Conservation (phyloP, 768 basidiomycete genomes). For the Auricularia heimuer region DNA sequence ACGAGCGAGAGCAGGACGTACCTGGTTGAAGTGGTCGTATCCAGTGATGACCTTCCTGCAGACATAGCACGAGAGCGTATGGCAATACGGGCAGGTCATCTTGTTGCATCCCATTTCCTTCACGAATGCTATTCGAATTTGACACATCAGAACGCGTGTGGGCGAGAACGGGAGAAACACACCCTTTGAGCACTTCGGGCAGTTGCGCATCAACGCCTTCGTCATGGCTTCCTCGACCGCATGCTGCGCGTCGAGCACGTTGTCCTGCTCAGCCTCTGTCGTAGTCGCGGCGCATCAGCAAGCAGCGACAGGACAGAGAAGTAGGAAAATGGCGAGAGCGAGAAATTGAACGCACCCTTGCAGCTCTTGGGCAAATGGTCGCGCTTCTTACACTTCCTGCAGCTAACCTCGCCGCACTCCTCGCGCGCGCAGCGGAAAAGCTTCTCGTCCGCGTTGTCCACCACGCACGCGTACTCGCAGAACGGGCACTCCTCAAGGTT, state of each 20-base stretch:
- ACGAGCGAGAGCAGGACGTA: conserved; percentile 15
- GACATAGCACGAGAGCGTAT: conserved; percentile 71
- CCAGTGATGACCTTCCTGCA: conserved; percentile 65
- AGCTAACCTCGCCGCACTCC: conserved; percentile 68
- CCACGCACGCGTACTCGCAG: conserved; percentile 79
- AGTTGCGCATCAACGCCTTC: conserved; percentile 74
- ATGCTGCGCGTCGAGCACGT: conserved; percentile 64
- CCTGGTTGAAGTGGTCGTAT: conserved; percentile 66
- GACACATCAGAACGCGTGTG: not conserved
- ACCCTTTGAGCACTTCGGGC: conserved; percentile 82
- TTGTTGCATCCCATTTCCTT: conserved; percentile 90
- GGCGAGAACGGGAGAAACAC: conserved; percentile 13
- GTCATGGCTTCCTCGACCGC: conserved; percentile 91
- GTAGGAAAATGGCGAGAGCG: too few species aligned
- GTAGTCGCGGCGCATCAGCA: conserved; percentile 24
- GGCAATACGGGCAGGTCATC: conserved; percentile 71
- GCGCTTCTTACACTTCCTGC: conserved; percentile 73
- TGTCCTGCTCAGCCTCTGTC: conserved; percentile 56
- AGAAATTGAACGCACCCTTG: conserved; percentile 27
- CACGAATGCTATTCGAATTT: conserved; percentile 49
- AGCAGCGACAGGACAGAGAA: too few species aligned
- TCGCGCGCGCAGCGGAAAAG: conserved; percentile 49
- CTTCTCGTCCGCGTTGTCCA: conserved; percentile 58
- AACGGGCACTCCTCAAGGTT: conserved; percentile 84
- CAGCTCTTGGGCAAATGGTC: conserved; percentile 79